phyloP scores from a whole-genome alignment of 148 eudicot species.

The Rhododendron kiyosumense region DNA sequence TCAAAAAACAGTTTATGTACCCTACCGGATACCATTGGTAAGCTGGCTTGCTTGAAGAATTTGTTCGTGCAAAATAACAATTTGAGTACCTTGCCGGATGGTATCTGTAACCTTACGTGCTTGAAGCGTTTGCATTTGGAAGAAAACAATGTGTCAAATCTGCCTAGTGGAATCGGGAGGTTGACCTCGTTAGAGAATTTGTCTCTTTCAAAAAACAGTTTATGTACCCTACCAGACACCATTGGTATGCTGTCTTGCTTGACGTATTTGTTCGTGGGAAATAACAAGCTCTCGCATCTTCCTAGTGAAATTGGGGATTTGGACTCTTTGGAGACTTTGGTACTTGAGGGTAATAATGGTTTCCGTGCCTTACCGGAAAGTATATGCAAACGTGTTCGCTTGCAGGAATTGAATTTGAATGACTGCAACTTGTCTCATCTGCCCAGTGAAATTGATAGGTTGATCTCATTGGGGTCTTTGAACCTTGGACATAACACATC shows the following conservation, averaged over 20 bases:
- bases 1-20: not conserved
- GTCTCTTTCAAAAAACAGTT: too few relatives aligned
- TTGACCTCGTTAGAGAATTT: too few relatives aligned
- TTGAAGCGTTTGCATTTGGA: rapidly evolving
- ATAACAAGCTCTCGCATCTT: not conserved
- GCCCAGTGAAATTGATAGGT: too few relatives aligned
- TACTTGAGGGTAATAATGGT: not conserved
- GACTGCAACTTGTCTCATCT: too few relatives aligned
- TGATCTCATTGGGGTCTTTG: too few relatives aligned
- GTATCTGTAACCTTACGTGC: not conserved
- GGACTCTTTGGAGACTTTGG: not conserved
- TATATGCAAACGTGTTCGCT: not conserved
- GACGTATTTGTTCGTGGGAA: too few relatives aligned
- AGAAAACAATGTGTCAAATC: too few relatives aligned
- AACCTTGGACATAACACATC: too few relatives aligned
- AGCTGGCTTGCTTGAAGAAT: not conserved
- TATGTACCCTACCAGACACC: too few relatives aligned
- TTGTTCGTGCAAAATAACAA: not conserved
- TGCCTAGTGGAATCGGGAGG: too few relatives aligned
- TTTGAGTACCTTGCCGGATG: not conserved
- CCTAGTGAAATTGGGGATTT: not conserved
- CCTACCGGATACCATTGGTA: not conserved
- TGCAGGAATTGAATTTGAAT: rapidly evolving
- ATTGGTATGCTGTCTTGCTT: too few relatives aligned
- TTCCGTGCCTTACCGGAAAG: not conserved